A percentile compares a stretch with the other conserved stretches of the same genome.
Conservation (phyloP, 176 grass and related monocot genomes). For the Dactylis glomerata region DNA sequence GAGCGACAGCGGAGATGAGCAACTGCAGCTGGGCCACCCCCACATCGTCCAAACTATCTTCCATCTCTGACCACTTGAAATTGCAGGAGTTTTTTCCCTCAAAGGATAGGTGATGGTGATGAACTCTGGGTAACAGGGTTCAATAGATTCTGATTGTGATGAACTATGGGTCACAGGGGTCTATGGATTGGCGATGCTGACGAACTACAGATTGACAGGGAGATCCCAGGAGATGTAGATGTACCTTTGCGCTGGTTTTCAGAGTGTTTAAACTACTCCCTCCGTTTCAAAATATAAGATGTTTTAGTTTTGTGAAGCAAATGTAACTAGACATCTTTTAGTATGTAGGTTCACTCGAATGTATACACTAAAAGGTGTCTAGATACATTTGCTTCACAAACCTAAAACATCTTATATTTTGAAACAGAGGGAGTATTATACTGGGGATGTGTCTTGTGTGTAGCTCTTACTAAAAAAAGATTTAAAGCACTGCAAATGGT, state of each 20-base stretch:
- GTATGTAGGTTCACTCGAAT: no score
- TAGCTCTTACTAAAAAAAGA: not conserved
- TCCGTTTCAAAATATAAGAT: no score
- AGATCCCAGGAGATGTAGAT: not conserved
- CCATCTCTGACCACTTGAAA: conserved; percentile 1
- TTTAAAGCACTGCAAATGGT: not conserved
- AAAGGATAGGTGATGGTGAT: not conserved
- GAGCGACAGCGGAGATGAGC: conserved; percentile 33
- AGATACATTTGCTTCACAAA: no score
- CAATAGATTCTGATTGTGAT: not conserved
- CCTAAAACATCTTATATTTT: no score
- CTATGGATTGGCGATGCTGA: not conserved
- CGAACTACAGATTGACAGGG: not conserved
- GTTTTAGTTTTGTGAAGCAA: no score
- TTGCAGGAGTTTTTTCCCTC: not conserved
- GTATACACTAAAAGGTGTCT: no score
- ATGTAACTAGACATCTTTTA: no score
- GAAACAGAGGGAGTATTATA: no score
- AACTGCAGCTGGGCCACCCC: conserved; percentile 32
- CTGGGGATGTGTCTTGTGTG: not conserved
- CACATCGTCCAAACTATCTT: conserved; percentile 28
- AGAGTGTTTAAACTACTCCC: not conserved
- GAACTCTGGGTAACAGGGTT: not conserved
- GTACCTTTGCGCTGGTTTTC: not conserved
- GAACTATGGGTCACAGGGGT: not conserved